Evolutionary conservation across 768 basidiomycete genomes (phyloP).

Genomic region (Mycena crocata): DNA sequence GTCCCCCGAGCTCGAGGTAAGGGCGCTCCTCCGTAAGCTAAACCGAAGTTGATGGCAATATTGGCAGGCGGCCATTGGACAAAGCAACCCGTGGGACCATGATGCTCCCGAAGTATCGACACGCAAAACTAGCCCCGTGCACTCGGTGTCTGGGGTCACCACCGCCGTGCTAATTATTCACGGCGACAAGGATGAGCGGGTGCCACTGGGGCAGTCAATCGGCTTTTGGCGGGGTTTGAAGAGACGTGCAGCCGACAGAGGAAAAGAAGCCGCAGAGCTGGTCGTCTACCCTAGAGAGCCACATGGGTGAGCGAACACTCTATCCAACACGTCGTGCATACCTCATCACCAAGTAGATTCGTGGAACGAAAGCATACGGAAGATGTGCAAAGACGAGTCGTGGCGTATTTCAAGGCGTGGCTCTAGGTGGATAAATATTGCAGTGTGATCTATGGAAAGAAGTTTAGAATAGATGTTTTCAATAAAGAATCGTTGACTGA

Average conservation of each 20-base stretch:
- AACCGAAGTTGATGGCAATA: slow-evolving; percentile 16
- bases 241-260: slow-evolving; percentile 43
- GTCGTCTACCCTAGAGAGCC: slow-evolving; percentile 50
- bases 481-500: not conserved
- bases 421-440: slow-evolving; percentile 31
- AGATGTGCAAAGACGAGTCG: slow-evolving; percentile 43
- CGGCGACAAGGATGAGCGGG: slow-evolving; percentile 65
- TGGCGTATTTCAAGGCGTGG: slow-evolving; percentile 43
- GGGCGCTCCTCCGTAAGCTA: not conserved
- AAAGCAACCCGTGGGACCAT: slow-evolving; percentile 46
- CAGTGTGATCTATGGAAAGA: slow-evolving; percentile 4
- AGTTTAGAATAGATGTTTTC: slow-evolving; percentile 3
- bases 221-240: slow-evolving; percentile 49
- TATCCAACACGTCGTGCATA: not conserved
- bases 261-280: slow-evolving; percentile 43
- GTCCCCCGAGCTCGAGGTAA: slow-evolving; percentile 50
- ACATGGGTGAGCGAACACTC: slow-evolving; percentile 43
- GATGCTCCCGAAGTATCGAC: slow-evolving; percentile 27
- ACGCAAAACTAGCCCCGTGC: slow-evolving; percentile 46
- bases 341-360: slow-evolving; percentile 37
- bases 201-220: slow-evolving; percentile 52
- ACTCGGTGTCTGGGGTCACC: slow-evolving; percentile 51
- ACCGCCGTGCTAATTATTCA: slow-evolving; percentile 62
- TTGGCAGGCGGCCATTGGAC: slow-evolving; percentile 44
- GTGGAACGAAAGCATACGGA: slow-evolving; percentile 47